phyloP scores from a whole-genome alignment of 257 asterid species.

The Ophiorrhiza pumila region DNA sequence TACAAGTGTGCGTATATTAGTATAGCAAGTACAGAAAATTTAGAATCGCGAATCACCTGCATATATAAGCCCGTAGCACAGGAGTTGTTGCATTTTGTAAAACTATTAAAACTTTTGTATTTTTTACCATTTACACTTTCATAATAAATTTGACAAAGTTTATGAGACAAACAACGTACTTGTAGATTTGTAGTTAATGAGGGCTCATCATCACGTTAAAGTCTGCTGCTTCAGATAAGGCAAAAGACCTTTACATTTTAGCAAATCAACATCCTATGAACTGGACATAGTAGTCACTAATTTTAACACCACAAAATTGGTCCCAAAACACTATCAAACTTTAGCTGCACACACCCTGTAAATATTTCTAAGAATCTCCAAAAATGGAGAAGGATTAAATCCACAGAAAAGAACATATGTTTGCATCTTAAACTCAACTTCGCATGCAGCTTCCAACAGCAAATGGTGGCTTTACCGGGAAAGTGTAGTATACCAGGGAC shows the following conservation, averaged over 20 bases:
- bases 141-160: too few species aligned
- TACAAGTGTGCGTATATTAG: too few species aligned
- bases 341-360: not conserved
- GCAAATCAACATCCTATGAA: not conserved
- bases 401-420: not conserved
- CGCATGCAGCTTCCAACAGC: not conserved
- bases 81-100: too few species aligned
- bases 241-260: not conserved
- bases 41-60: too few species aligned
- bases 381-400: not conserved
- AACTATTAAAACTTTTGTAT: too few species aligned
- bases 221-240: not conserved
- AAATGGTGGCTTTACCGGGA: not conserved
- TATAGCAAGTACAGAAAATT: too few species aligned
- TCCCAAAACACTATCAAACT: not conserved
- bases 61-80: too few species aligned
- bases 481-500: constrained; percentile 1
- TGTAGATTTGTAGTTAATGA: too few species aligned
- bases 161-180: too few species aligned
- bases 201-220: too few species aligned
- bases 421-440: not conserved
- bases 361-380: not conserved
- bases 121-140: too few species aligned
- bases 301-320: not conserved
- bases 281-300: not conserved